phyloP scores from a whole-genome alignment of 306 rosid genomes.

The Vachellia pachyceras region DNA sequence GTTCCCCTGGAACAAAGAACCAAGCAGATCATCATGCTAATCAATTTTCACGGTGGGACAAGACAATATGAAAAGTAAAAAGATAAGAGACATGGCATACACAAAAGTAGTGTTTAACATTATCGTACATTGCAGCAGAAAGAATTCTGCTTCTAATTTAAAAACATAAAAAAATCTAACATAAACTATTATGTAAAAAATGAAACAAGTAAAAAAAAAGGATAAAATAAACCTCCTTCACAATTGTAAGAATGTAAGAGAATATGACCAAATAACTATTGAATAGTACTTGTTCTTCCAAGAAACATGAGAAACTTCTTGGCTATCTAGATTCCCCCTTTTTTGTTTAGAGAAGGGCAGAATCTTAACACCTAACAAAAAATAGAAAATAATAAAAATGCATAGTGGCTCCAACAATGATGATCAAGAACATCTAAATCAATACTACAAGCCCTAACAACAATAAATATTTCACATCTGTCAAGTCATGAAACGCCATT shows the following conservation, averaged over 20 bases:
- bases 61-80: constrained; percentile 5
- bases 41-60: constrained; percentile 18
- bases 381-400: background rate
- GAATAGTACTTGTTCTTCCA: background rate
- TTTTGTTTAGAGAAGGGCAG: background rate
- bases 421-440: constrained; percentile 27
- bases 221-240: constrained; percentile 7
- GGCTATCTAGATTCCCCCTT: background rate
- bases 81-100: background rate
- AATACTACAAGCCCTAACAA: constrained; percentile 8
- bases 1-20: constrained; percentile 53
- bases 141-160: background rate
- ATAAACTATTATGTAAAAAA: background rate
- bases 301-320: background rate
- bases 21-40: constrained; percentile 43
- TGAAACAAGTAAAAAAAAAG: background rate
- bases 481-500: constrained; percentile 4
- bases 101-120: too few relatives aligned
- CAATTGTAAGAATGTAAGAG: constrained; percentile 2
- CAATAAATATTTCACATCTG: background rate
- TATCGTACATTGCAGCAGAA: too few relatives aligned
- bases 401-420: constrained; percentile 16
- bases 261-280: constrained; percentile 17
- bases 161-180: background rate
- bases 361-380: constrained; percentile 12